These are phyloP conservation scores for Lindgomyces ingoldianus DNA, from an alignment of 495 filamentous ascomycete genomes.

Conservation along the genomic window DNA sequence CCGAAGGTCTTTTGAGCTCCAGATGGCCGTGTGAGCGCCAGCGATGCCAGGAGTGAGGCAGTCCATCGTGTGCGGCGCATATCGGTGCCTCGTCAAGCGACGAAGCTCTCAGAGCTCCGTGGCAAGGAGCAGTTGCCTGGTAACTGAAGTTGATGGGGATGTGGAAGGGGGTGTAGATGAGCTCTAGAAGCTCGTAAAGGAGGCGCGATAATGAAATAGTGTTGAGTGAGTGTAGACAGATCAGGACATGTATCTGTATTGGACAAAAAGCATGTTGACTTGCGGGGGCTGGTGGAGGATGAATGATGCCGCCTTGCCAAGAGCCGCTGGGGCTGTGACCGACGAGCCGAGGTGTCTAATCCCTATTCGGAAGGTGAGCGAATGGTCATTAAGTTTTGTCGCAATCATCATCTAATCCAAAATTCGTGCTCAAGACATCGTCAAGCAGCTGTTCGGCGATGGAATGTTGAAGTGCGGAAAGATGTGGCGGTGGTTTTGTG, in stretches of 20 bases:
- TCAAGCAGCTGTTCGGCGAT: neutral
- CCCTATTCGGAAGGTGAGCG: conserved; percentile 12
- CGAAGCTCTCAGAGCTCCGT: conserved; percentile 12
- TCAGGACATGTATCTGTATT: conserved; percentile 6
- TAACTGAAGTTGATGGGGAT: neutral
- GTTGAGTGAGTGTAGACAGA: conserved; percentile 9
- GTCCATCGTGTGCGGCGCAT: conserved; percentile 34
- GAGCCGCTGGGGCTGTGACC: conserved; percentile 2
- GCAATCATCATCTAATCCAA: neutral
- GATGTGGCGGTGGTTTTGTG: no score
- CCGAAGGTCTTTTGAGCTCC: conserved; percentile 26
- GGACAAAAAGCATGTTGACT: conserved; percentile 10
- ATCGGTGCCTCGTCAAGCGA: conserved; percentile 15
- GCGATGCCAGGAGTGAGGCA: conserved; percentile 17
- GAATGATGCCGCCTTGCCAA: conserved; percentile 4
- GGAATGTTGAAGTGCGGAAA: no score
- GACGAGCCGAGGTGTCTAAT: conserved; percentile 8
- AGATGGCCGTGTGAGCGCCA: conserved; percentile 8
- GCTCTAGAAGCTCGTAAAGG: neutral
- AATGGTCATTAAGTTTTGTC: neutral
- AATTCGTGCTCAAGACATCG: neutral
- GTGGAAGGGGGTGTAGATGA: neutral
- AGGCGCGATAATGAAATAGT: neutral
- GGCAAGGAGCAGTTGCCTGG: neutral
- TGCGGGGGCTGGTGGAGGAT: conserved; percentile 19